Percentiles rank a stretch among this genome's conserved stretches.
Conservation (phyloP, 768 basidiomycete species). For the Podaxis pistillaris region DNA sequence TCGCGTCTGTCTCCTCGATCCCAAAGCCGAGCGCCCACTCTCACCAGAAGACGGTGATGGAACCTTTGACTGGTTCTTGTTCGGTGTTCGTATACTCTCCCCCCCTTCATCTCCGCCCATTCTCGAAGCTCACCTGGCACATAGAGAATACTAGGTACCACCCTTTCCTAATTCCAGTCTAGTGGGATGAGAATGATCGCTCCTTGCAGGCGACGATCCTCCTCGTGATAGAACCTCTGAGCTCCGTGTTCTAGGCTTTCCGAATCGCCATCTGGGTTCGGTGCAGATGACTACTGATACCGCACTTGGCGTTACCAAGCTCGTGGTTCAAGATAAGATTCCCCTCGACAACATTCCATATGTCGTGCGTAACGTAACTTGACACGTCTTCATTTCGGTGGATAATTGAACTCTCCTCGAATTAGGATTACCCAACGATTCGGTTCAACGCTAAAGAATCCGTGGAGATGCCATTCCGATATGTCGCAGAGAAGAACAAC, state of each 20-base stretch:
- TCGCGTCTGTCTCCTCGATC: slow-evolving; percentile 91
- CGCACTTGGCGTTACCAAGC: slow-evolving; percentile 87
- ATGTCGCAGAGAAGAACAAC: slow-evolving; percentile 41
- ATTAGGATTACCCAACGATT: slow-evolving; percentile 87
- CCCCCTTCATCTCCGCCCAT: background rate
- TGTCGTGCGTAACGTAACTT: slow-evolving; percentile 43
- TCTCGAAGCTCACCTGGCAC: slow-evolving; percentile 2
- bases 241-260: slow-evolving; percentile 84
- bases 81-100: slow-evolving; percentile 58
- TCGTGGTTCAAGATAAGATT: slow-evolving; percentile 75
- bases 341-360: slow-evolving; percentile 72
- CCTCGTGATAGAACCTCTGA: slow-evolving; percentile 91
- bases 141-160: slow-evolving; percentile 35
- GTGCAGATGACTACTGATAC: slow-evolving; percentile 99
- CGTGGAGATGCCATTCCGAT: slow-evolving; percentile 97
- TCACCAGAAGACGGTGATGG: slow-evolving; percentile 76
- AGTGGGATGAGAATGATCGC: background rate
- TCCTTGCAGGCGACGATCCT: slow-evolving; percentile 81
- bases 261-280: slow-evolving; percentile 77
- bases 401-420: background rate
- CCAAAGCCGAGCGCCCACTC: slow-evolving; percentile 70
- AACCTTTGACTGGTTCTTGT: slow-evolving; percentile 84
- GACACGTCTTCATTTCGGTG: background rate
- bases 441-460: slow-evolving; percentile 82
- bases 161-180: background rate